These are phyloP conservation scores for Apiospora saccharicola DNA, from an alignment of 2,329 filamentous ascomycete species.

Conservation along the genomic window DNA sequence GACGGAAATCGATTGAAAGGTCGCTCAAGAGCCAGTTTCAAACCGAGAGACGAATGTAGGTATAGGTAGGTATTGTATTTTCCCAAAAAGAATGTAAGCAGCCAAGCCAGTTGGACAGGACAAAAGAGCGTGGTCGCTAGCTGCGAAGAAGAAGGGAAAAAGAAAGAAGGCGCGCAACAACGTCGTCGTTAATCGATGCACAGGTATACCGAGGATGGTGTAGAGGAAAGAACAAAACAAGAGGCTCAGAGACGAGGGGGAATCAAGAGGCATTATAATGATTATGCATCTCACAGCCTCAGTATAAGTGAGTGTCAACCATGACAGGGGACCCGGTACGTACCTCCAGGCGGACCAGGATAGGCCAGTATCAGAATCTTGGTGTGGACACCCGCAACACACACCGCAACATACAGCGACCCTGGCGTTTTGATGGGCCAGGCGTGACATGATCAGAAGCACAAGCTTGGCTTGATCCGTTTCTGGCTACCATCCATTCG, in stretches of 20 bases:
- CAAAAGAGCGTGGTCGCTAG: slow-evolving; percentile 51
- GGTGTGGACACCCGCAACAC: slow-evolving; percentile 33
- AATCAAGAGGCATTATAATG: slow-evolving; percentile 41
- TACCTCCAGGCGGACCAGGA: slow-evolving; percentile 25
- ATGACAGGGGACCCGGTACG: slow-evolving; percentile 17
- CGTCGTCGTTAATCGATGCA: slow-evolving; percentile 42
- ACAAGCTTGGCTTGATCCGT: slow-evolving; percentile 45
- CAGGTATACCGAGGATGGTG: slow-evolving; percentile 36
- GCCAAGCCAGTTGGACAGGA: slow-evolving; percentile 63
- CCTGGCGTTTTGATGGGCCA: slow-evolving; percentile 39
- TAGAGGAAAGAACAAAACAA: slow-evolving; percentile 50
- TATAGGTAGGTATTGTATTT: slow-evolving; percentile 41
- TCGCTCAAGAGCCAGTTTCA: slow-evolving; percentile 34
- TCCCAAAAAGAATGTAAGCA: slow-evolving; percentile 61
- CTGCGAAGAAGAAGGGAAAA: slow-evolving; percentile 52
- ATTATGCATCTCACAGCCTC: slow-evolving; percentile 41
- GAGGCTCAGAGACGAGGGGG: slow-evolving; percentile 42
- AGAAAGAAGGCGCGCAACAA: slow-evolving; percentile 41
- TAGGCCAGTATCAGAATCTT: slow-evolving; percentile 40
- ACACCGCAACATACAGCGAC: slow-evolving; percentile 41
- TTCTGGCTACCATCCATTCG: slow-evolving; percentile 35
- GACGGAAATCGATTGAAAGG: slow-evolving; percentile 17
- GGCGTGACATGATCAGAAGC: slow-evolving; percentile 46
- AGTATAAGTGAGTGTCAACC: slow-evolving; percentile 20
- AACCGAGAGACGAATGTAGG: slow-evolving; percentile 34